Evolutionary conservation across 495 filamentous ascomycete genomes (phyloP).

Genomic region (Hypomontagnella monticulosa): DNA sequence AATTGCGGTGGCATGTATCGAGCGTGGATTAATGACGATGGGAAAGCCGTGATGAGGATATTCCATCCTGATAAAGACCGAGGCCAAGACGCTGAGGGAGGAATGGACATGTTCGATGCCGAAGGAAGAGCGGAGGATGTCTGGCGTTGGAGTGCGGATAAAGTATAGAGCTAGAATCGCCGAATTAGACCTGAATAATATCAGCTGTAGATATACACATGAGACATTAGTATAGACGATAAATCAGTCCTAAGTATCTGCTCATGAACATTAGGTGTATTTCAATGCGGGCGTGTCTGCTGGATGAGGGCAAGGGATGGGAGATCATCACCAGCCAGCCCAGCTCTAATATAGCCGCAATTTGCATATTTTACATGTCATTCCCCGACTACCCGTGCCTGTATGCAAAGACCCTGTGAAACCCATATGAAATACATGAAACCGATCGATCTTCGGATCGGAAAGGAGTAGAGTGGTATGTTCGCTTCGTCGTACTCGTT

Average conservation of each 20-base stretch:
- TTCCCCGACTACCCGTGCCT: slow-evolving; percentile 28
- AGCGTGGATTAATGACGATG: slow-evolving; percentile 75
- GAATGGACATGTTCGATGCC: neutral
- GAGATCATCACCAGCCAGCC: slow-evolving; percentile 8
- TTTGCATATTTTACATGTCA: slow-evolving; percentile 44
- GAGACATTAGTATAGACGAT: slow-evolving; percentile 1
- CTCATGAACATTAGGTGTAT: slow-evolving; percentile 34
- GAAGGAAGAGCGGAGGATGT: slow-evolving; percentile 29
- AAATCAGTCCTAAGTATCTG: neutral
- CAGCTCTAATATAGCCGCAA: slow-evolving; percentile 5
- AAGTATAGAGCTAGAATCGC: slow-evolving; percentile 15
- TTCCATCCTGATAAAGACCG: slow-evolving; percentile 55
- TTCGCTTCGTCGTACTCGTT: slow-evolving; percentile 33
- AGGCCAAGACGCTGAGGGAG: too few species aligned
- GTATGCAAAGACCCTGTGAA: slow-evolving; percentile 39
- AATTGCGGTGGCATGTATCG: slow-evolving; percentile 94
- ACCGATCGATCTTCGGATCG: slow-evolving; percentile 36
- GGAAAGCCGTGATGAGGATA: slow-evolving; percentile 69
- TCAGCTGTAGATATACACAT: slow-evolving; percentile 12
- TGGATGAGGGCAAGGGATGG: neutral
- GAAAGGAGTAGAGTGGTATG: slow-evolving; percentile 54
- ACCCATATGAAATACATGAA: slow-evolving; percentile 49
- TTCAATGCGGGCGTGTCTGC: slow-evolving; percentile 12
- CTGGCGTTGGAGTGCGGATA: slow-evolving; percentile 27
- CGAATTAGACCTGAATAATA: slow-evolving; percentile 17